These are phyloP conservation scores for Linderina pennispora DNA, from an alignment of 192 early-diverging fungal species.

Conservation along the genomic window DNA sequence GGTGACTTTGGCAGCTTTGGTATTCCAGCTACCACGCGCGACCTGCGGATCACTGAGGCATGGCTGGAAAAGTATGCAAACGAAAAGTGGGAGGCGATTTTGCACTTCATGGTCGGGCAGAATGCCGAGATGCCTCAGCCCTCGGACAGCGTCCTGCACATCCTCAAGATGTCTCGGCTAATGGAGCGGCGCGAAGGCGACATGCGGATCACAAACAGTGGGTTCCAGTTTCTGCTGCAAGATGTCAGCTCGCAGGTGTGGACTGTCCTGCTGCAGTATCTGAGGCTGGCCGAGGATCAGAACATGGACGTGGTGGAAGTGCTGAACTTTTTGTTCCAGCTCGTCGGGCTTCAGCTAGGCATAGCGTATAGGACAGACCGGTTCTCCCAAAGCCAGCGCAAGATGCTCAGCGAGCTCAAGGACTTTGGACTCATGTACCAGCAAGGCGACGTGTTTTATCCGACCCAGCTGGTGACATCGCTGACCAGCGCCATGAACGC, in stretches of 20 bases:
- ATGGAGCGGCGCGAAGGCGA: slow-evolving; percentile 50
- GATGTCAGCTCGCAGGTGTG: slow-evolving; percentile 93
- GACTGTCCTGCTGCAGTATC: slow-evolving; percentile 91
- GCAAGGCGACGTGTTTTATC: slow-evolving; percentile 80
- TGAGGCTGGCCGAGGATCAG: slow-evolving; percentile 66
- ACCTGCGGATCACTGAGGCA: slow-evolving; percentile 57
- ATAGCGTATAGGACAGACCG: slow-evolving; percentile 82
- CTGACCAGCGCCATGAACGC: slow-evolving; percentile 50
- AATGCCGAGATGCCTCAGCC: slow-evolving; percentile 52
- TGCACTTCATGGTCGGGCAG: slow-evolving; percentile 93
- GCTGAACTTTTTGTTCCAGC: slow-evolving; percentile 88
- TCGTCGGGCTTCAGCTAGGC: slow-evolving; percentile 86
- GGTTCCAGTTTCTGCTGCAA: slow-evolving; percentile 95
- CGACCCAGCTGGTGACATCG: slow-evolving; percentile 85
- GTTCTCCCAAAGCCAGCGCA: slow-evolving; percentile 75
- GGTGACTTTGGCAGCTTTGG: slow-evolving; percentile 87
- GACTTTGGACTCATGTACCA: slow-evolving; percentile 89
- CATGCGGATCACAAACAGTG: slow-evolving; percentile 85
- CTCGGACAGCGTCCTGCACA: slow-evolving; percentile 60
- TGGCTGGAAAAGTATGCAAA: slow-evolving; percentile 77
- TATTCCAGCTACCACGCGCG: slow-evolving; percentile 54
- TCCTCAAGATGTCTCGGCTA: slow-evolving; percentile 70
- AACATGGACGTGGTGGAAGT: slow-evolving; percentile 92
- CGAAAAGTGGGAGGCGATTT: slow-evolving; percentile 83
- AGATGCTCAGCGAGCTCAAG: slow-evolving; percentile 81